Evolutionary conservation across 441 rosid species (phyloP).

Genomic region (Gossypium davidsonii): DNA sequence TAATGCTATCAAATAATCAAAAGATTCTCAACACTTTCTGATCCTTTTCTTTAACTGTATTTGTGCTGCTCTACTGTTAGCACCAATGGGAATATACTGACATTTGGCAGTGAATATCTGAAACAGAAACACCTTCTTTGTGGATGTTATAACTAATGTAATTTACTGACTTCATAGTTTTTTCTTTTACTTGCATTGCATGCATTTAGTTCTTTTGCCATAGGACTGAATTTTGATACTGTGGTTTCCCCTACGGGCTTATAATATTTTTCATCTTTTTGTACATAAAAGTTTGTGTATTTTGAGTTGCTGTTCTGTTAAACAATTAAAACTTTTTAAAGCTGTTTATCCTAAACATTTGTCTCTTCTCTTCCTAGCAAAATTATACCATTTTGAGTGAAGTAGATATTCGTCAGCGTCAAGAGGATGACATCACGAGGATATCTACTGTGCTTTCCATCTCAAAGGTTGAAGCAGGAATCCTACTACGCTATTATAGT

Average conservation of each 20-base stretch:
- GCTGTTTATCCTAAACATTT: not conserved
- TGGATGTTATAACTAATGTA: not conserved
- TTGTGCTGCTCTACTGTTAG: not conserved
- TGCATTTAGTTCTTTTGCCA: not conserved
- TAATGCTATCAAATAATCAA: too few species aligned
- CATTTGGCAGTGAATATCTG: not conserved
- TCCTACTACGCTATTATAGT: conserved; percentile 54
- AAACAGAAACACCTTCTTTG: not conserved
- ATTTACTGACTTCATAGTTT: not conserved
- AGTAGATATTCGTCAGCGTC: conserved; percentile 48
- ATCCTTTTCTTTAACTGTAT: not conserved
- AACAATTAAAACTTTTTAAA: not conserved
- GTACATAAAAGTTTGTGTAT: not conserved
- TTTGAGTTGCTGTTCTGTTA: not conserved
- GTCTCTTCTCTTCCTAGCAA: conserved; percentile 32
- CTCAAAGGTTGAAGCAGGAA: conserved; percentile 32
- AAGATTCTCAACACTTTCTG: not conserved
- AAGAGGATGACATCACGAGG: conserved; percentile 57
- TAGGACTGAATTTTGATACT: not conserved
- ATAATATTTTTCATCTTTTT: not conserved
- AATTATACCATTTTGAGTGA: conserved; percentile 55
- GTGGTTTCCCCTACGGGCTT: not conserved
- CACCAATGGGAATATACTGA: not conserved
- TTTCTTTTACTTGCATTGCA: not conserved
- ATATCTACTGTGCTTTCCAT: conserved; percentile 59